phyloP scores from a whole-genome alignment of 208 protist genomes.

The Naegleria fowleri region DNA sequence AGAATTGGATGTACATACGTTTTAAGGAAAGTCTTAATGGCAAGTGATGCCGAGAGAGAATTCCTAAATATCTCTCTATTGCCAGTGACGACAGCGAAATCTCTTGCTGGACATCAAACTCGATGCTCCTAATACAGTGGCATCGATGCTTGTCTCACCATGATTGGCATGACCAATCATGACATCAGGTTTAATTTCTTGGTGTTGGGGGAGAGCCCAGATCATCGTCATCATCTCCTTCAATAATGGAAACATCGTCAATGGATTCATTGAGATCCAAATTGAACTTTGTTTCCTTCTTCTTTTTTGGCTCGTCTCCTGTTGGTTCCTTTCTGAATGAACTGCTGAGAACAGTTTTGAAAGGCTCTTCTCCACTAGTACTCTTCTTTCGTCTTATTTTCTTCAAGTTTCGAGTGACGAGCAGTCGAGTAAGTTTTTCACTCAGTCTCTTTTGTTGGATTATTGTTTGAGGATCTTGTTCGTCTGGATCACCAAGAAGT shows the following conservation, averaged over 20 bases:
- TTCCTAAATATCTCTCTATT: too few relatives aligned
- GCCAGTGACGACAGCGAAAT: too few relatives aligned
- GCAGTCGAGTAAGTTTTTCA: background rate
- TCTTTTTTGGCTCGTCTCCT: background rate
- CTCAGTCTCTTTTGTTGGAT: background rate
- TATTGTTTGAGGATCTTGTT: background rate
- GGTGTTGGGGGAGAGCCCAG: background rate
- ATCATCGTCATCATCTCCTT: background rate
- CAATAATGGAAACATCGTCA: background rate
- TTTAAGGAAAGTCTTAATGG: too few relatives aligned
- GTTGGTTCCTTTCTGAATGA: background rate
- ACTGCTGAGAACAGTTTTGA: background rate
- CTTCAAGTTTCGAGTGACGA: background rate
- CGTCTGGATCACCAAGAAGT: background rate
- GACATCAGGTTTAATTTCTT: background rate
- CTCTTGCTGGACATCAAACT: too few relatives aligned
- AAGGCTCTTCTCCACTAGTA: background rate
- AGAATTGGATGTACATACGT: too few relatives aligned
- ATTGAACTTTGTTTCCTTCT: background rate
- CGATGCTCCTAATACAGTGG: too few relatives aligned
- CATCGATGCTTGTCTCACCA: too few relatives aligned
- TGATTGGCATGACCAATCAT: too few relatives aligned
- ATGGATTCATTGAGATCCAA: background rate
- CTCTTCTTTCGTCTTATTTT: background rate
- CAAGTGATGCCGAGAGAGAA: too few relatives aligned